A percentile compares a stretch with the other conserved stretches of the same genome.
Conservation (phyloP, 2,329 filamentous ascomycete genomes). For the Cercospora beticola region DNA sequence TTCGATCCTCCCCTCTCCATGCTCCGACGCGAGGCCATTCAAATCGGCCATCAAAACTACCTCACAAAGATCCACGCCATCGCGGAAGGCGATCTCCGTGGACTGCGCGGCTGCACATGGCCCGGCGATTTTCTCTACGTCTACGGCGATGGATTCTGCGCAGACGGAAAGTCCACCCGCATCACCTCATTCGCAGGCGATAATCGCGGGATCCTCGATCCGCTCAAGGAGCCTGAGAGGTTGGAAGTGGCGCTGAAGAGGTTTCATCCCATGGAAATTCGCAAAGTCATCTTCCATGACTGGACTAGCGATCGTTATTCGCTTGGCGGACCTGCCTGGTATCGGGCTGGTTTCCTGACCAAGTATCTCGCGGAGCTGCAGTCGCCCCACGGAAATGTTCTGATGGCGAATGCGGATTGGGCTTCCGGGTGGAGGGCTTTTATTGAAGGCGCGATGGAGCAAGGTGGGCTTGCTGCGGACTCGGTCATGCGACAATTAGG, state of each 20-base stretch:
- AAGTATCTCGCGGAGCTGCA: slow-evolving; percentile 33
- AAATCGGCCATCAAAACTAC: slow-evolving; percentile 33
- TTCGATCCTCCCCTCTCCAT: slow-evolving; percentile 34
- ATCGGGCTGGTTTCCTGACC: slow-evolving; percentile 15
- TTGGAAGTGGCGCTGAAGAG: no score
- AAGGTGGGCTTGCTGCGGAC: slow-evolving; percentile 20
- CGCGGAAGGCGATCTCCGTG: slow-evolving; percentile 6
- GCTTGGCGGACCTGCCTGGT: slow-evolving; percentile 35
- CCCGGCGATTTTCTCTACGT: slow-evolving; percentile 8
- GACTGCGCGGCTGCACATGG: no score
- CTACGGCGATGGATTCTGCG: slow-evolving; percentile 7
- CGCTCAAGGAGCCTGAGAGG: no score
- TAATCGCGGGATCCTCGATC: no score
- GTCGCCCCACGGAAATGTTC: slow-evolving; percentile 31
- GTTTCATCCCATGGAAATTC: no score
- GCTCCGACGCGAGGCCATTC: slow-evolving; percentile 30
- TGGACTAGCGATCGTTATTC: slow-evolving; percentile 30
- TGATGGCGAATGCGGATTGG: slow-evolving; percentile 40
- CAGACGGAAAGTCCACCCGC: not conserved
- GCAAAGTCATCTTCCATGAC: no score
- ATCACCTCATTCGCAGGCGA: no score
- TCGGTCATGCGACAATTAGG: no score
- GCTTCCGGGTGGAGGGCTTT: slow-evolving; percentile 39
- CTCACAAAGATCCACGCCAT: slow-evolving; percentile 34
- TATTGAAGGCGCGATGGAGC: slow-evolving; percentile 40